These are phyloP conservation scores for Trichoderma aggressivum DNA, from an alignment of 2,329 filamentous ascomycete genomes.

Conservation along the genomic window DNA sequence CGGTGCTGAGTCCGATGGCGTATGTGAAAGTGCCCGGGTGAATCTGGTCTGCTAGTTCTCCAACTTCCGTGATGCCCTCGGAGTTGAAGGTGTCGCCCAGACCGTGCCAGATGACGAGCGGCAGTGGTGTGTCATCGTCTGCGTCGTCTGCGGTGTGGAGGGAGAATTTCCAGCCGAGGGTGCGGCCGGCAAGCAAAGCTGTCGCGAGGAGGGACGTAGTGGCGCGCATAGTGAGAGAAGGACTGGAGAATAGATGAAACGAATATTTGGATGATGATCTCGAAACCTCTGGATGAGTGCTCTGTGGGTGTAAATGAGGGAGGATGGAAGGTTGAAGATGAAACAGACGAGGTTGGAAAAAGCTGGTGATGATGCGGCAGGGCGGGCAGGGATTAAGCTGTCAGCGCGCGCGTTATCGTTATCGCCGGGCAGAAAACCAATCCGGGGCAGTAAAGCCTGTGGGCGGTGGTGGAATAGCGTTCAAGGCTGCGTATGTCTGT, in stretches of 20 bases:
- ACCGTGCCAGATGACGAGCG: conserved; percentile 92
- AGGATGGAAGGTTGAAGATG: neutral
- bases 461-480: neutral
- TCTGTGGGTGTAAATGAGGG: neutral
- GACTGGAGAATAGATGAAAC: too few relatives aligned
- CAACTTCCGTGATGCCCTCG: conserved; percentile 70
- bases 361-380: neutral
- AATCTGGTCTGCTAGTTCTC: conserved; percentile 64
- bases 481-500: neutral
- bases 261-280: neutral
- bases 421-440: neutral
- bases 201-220: conserved; percentile 3
- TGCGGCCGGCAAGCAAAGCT: neutral
- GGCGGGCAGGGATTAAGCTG: neutral
- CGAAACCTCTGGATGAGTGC: neutral
- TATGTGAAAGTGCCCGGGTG: conserved; percentile 85
- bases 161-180: conserved; percentile 7
- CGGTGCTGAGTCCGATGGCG: conserved; percentile 67
- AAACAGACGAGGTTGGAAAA: neutral
- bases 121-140: conserved; percentile 66
- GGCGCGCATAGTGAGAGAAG: neutral
- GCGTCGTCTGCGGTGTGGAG: conserved; percentile 35
- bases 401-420: neutral
- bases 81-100: conserved; percentile 70
- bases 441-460: neutral